A percentile compares a stretch with the other conserved stretches of the same genome.
These are phyloP conservation scores for Circinella umbellata DNA, from an alignment of 371 early-diverging fungal genomes.

Conservation along the genomic window DNA sequence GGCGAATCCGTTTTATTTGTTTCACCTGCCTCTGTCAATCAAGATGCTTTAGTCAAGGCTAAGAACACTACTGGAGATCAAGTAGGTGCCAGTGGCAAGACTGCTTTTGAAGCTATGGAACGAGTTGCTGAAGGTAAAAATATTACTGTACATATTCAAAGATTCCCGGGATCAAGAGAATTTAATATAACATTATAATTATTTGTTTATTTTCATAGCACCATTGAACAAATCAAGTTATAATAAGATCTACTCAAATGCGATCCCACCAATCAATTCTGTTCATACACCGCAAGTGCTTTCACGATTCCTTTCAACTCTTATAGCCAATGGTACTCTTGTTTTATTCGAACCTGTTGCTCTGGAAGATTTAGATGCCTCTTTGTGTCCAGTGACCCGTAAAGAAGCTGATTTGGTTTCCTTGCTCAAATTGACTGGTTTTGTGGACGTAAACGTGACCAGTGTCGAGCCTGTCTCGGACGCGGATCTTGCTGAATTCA, in stretches of 20 bases:
- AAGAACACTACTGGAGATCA: constrained; percentile 32
- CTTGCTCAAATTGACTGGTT: constrained; percentile 51
- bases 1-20: constrained; percentile 45
- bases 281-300: constrained; percentile 42
- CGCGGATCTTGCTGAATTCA: constrained; percentile 47
- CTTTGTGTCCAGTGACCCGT: constrained; percentile 49
- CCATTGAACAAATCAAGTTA: constrained; percentile 40
- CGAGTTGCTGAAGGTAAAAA: constrained; percentile 50
- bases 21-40: constrained; percentile 42
- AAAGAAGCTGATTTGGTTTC: constrained; percentile 45
- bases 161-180: too few relatives aligned
- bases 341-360: constrained; percentile 42
- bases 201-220: constrained; percentile 24
- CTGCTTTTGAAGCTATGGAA: constrained; percentile 51
- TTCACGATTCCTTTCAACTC: constrained; percentile 43
- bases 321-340: constrained; percentile 40
- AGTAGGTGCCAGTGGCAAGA: constrained; percentile 49
- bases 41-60: constrained; percentile 28
- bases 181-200: too few relatives aligned
- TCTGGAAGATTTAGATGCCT: constrained; percentile 30
- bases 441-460: constrained; percentile 39
- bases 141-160: too few relatives aligned
- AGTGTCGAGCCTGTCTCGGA: constrained; percentile 35
- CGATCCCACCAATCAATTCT: constrained; percentile 39
- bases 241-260: constrained; percentile 43